Conservation (phyloP, 2,329 filamentous ascomycete genomes). For the Colletotrichum navitas region DNA sequence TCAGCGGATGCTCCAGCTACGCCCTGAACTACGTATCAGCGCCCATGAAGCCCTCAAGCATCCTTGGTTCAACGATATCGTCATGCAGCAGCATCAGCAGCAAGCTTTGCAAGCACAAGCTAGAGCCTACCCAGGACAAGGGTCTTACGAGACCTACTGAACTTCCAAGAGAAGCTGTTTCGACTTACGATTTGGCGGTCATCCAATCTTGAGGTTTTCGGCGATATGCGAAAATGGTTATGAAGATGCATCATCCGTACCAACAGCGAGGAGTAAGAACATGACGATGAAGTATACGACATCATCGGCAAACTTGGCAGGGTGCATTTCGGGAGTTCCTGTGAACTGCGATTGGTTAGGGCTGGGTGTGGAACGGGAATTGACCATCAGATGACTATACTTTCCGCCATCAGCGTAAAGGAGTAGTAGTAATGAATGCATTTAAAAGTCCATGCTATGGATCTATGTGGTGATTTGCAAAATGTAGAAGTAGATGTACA, state of each 20-base stretch:
- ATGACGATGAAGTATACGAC: neutral
- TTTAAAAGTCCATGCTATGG: neutral
- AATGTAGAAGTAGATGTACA: neutral
- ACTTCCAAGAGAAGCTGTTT: slow-evolving; percentile 6
- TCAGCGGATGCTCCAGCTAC: slow-evolving; percentile 89
- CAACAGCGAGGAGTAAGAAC: neutral
- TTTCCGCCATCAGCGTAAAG: neutral
- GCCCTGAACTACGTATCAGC: slow-evolving; percentile 91
- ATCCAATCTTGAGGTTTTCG: slow-evolving; percentile 47
- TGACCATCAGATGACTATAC: neutral
- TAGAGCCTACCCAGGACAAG: slow-evolving; percentile 55
- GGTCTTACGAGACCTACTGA: slow-evolving; percentile 46
- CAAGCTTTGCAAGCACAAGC: slow-evolving; percentile 59
- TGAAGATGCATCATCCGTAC: slow-evolving; percentile 5
- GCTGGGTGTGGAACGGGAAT: neutral
- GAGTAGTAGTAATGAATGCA: slow-evolving; percentile 10
- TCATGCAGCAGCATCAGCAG: slow-evolving; percentile 67
- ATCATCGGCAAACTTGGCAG: slow-evolving; percentile 4
- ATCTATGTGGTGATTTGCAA: slow-evolving; percentile 5
- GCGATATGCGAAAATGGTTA: neutral
- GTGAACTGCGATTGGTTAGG: neutral
- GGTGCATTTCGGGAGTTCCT: slow-evolving; percentile 11
- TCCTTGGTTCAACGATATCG: slow-evolving; percentile 88
- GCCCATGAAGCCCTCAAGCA: slow-evolving; percentile 89
- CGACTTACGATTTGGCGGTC: slow-evolving; percentile 23